Evolutionary conservation across 495 filamentous ascomycete species (phyloP).

Genomic region (Aspergillus campestris): DNA sequence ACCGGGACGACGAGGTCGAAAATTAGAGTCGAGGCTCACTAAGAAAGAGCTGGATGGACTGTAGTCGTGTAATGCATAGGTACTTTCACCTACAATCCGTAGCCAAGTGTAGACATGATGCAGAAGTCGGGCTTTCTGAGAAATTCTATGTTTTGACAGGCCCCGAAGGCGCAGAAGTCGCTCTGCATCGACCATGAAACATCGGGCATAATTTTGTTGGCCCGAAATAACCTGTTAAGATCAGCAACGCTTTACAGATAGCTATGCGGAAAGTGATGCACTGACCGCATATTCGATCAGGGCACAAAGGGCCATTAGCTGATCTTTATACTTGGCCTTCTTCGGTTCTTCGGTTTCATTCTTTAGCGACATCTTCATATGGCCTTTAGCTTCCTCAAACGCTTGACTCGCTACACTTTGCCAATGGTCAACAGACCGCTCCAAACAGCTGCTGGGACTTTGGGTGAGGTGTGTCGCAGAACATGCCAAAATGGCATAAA

Average conservation of each 20-base stretch:
- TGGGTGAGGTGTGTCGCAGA: constrained; percentile 20
- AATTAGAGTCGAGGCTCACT: constrained; percentile 14
- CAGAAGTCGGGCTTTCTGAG: constrained; percentile 25
- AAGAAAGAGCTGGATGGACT: constrained; percentile 17
- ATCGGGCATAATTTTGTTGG: constrained; percentile 25
- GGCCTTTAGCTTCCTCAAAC: constrained; percentile 22
- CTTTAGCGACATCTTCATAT: constrained; percentile 25
- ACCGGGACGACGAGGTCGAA: background rate
- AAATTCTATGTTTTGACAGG: constrained; percentile 23
- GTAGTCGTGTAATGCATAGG: constrained; percentile 28
- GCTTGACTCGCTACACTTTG: constrained; percentile 14
- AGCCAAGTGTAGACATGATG: constrained; percentile 31
- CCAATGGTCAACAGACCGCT: constrained; percentile 19
- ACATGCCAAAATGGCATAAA: constrained; percentile 25
- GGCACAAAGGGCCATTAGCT: constrained; percentile 28
- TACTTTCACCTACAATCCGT: constrained; percentile 29
- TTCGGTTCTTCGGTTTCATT: constrained; percentile 21
- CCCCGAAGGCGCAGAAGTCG: constrained; percentile 22
- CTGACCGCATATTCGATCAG: constrained; percentile 26
- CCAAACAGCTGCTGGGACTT: constrained; percentile 5
- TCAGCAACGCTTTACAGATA: background rate
- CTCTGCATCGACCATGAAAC: constrained; percentile 28
- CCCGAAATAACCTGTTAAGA: constrained; percentile 20
- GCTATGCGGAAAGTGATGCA: background rate
- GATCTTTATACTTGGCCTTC: constrained; percentile 34